Percentiles rank a stretch among this genome's conserved stretches.
phyloP scores from a whole-genome alignment of 495 filamentous ascomycete genomes.

The Hypoxylon subgilvum region DNA sequence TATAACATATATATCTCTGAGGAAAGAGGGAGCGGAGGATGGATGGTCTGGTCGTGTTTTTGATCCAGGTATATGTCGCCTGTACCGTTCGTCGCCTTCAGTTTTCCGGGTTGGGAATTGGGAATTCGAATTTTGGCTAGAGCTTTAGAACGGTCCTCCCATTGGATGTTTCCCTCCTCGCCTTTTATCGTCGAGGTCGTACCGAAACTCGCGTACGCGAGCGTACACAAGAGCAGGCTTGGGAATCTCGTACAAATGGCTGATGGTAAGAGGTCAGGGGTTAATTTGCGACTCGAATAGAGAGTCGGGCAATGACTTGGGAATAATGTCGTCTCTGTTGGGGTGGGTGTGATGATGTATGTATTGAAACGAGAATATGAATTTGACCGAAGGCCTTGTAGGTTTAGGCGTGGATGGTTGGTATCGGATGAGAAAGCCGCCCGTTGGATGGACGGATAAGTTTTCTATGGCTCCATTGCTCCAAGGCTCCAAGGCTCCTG shows the following conservation, averaged over 20 bases:
- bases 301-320: slow-evolving; percentile 2
- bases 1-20: slow-evolving; percentile 22
- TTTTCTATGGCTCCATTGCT: too few relatives aligned
- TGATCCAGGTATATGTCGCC: slow-evolving; percentile 10
- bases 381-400: slow-evolving; percentile 19
- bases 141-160: slow-evolving; percentile 21
- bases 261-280: slow-evolving; percentile 4
- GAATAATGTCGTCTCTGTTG: slow-evolving; percentile 4
- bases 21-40: slow-evolving; percentile 12
- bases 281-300: slow-evolving; percentile 31
- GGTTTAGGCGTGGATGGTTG: slow-evolving; percentile 1
- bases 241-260: slow-evolving; percentile 15
- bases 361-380: slow-evolving; percentile 12
- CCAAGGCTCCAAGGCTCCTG: too few relatives aligned
- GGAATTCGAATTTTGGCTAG: slow-evolving; percentile 32
- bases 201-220: slow-evolving; percentile 2
- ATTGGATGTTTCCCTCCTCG: slow-evolving; percentile 29
- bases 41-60: not conserved
- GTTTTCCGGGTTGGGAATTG: slow-evolving; percentile 20
- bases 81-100: slow-evolving; percentile 20
- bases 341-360: too few relatives aligned
- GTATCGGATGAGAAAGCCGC: slow-evolving; percentile 20
- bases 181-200: slow-evolving; percentile 29
- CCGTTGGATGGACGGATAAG: slow-evolving; percentile 18
- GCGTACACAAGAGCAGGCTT: not conserved